Conservation (phyloP, 805 yeast species). For the Metschnikowia aberdeeniae region DNA sequence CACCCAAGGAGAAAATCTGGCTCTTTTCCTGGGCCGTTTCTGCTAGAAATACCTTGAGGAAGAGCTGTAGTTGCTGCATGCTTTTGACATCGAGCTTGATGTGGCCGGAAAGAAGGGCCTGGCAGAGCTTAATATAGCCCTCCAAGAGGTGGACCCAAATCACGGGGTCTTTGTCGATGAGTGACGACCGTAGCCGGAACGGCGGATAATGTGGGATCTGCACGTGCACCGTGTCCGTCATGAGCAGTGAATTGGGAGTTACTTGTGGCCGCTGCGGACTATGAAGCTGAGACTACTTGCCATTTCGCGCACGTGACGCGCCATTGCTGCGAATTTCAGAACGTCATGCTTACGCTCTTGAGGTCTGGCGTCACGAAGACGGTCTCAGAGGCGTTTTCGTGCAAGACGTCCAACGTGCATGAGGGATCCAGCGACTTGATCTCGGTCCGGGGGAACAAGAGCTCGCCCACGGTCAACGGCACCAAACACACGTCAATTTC, state of each 20-base stretch:
- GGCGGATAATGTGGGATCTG: constrained; percentile 75
- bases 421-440: constrained; percentile 28
- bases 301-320: constrained; percentile 5
- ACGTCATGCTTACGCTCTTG: constrained; percentile 57
- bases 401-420: constrained; percentile 53
- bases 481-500: constrained; percentile 47
- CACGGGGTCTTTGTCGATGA: constrained; percentile 79
- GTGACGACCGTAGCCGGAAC: constrained; percentile 66
- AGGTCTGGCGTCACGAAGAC: constrained; percentile 68
- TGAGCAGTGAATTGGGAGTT: not conserved
- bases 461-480: constrained; percentile 74
- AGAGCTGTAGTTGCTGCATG: constrained; percentile 53
- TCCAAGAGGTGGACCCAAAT: constrained; percentile 75
- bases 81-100: constrained; percentile 47
- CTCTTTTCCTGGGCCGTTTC: constrained; percentile 62
- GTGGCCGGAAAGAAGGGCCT: constrained; percentile 41
- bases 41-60: constrained; percentile 52
- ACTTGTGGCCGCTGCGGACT: not conserved
- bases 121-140: constrained; percentile 52
- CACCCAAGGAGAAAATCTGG: constrained; percentile 64
- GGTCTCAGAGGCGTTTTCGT: constrained; percentile 64
- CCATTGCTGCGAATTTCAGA: constrained; percentile 26
- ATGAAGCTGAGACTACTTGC: not conserved
- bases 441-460: constrained; percentile 61
- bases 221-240: constrained; percentile 24